Conservation (phyloP, 208 protist species). For the Trypanosoma melophagium region DNA sequence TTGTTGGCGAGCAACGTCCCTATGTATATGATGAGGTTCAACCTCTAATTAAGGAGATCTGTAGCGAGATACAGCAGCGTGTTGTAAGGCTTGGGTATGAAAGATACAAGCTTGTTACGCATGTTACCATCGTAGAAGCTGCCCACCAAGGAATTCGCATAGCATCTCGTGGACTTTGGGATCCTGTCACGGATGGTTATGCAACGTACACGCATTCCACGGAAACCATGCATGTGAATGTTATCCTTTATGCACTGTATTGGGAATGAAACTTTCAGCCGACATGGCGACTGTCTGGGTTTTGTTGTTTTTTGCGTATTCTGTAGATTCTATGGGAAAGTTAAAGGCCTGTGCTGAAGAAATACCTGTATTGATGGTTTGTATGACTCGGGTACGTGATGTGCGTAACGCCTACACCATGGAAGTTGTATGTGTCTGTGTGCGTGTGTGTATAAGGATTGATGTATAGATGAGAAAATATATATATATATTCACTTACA, state of each 20-base stretch:
- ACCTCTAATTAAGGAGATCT: conserved; percentile 83
- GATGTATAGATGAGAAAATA: too few species aligned
- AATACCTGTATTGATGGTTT: too few species aligned
- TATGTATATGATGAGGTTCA: conserved; percentile 79
- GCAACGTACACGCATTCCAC: conserved; percentile 76
- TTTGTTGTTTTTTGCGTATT: too few species aligned
- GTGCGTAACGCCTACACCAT: too few species aligned
- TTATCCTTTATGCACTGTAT: conserved; percentile 78
- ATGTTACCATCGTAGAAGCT: conserved; percentile 79
- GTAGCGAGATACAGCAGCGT: conserved; percentile 86
- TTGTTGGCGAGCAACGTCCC: conserved; percentile 49
- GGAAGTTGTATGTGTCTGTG: too few species aligned
- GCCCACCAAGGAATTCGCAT: conserved; percentile 86
- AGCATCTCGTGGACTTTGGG: conserved; percentile 87
- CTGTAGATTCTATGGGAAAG: too few species aligned
- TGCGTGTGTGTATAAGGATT: too few species aligned
- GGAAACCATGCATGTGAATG: conserved; percentile 71
- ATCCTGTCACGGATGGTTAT: conserved; percentile 91
- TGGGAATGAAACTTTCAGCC: conserved; percentile 56
- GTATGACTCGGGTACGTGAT: too few species aligned
- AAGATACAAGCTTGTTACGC: conserved; percentile 91
- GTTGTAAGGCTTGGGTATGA: conserved; percentile 87
- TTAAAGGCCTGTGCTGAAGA: too few species aligned
- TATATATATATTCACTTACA: too few species aligned
- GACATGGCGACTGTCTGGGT: too few species aligned